Conservation (phyloP, 352 stramenopile species). For the Elongisporangium undulatum region DNA sequence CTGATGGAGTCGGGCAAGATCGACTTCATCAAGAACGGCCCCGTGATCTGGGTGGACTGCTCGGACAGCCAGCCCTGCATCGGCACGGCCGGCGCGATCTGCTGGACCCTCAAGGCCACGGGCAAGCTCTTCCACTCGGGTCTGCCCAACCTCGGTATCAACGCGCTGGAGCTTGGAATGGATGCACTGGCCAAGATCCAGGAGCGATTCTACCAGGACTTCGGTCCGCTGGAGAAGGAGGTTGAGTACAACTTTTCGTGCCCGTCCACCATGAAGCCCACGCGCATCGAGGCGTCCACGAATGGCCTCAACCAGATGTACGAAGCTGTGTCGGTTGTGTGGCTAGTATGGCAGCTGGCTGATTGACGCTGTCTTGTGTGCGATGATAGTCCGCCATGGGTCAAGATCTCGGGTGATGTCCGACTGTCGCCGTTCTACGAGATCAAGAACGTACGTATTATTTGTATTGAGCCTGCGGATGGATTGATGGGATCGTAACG, state of each 20-base stretch:
- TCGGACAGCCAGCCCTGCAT: slow-evolving; percentile 92
- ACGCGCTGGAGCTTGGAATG: slow-evolving; percentile 86
- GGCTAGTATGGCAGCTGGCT: background rate
- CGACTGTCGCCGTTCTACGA: slow-evolving; percentile 92
- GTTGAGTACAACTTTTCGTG: slow-evolving; percentile 90
- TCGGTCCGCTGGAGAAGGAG: slow-evolving; percentile 77
- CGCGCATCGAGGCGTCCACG: slow-evolving; percentile 71
- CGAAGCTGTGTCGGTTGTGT: slow-evolving; percentile 1
- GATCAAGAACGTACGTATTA: slow-evolving; percentile 70
- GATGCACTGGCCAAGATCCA: slow-evolving; percentile 85
- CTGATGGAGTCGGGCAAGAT: slow-evolving; percentile 87
- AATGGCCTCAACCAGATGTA: slow-evolving; percentile 86
- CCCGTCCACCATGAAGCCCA: slow-evolving; percentile 85
- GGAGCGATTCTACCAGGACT: slow-evolving; percentile 88
- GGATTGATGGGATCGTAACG: slow-evolving; percentile 1
- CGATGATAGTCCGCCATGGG: slow-evolving; percentile 75
- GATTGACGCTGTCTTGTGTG: slow-evolving; percentile 1
- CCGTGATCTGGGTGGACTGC: slow-evolving; percentile 91
- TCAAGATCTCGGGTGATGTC: slow-evolving; percentile 89
- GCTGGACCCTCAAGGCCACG: slow-evolving; percentile 88
- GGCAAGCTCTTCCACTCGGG: slow-evolving; percentile 92
- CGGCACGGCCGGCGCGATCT: slow-evolving; percentile 82
- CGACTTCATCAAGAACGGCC: slow-evolving; percentile 91
- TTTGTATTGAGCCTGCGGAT: background rate
- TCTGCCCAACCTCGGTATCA: slow-evolving; percentile 87